Evolutionary conservation across 73 alveolate species (phyloP), one percentile per base, ranked within the genome.

Genomic region (Symbiodinium natans): DNA sequence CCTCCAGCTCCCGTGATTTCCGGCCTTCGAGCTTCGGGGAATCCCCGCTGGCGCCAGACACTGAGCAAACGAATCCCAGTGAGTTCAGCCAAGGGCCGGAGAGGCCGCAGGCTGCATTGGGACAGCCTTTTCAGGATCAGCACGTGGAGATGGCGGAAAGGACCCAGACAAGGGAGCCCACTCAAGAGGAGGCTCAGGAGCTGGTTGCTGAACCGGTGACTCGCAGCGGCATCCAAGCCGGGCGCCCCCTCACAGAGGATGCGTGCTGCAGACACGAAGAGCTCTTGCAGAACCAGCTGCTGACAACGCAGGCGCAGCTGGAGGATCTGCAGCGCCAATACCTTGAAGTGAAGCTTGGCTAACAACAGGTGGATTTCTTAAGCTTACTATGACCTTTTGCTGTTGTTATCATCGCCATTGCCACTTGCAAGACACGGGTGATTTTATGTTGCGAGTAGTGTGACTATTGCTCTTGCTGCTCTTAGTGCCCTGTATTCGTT

Each of bases 261-360:
- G 68, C 68, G 68, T 52, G 68, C 68, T 52, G 13, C 68, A 52
- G 27, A 52, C 68, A 63, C 77, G 36, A 63, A 34, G 77, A 23
- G 31, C 17, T 34, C 43, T 40, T 89, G 52, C 87, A 89, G 38
- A 89, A 87, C 38, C 96, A 89, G 87, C 36, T 89, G 88, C 86
- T 40, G 48, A 56, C 96, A 0, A 89, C 96, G 48, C 96, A 89
- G 87, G 87, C 63, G 59, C 96, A 89, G 63, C 87, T 89, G 77
- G 96, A 89, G 77, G 96, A 89, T 1, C 42, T 89, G 87, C 96
- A 89, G 48, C 87, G 96, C 48, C 96, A 89, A 40, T 89, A 89
- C 87, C 31, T 68, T 68, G 96, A 89, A 46, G 96, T 89, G 96
- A 27, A 27, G 9, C 92, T 43, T 17, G 92, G 38, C 92, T n/a